These are phyloP conservation scores for Sphagnum magellanicum DNA, from an alignment of 228 moss, liverwort and hornwort genomes.

Conservation along the genomic window DNA sequence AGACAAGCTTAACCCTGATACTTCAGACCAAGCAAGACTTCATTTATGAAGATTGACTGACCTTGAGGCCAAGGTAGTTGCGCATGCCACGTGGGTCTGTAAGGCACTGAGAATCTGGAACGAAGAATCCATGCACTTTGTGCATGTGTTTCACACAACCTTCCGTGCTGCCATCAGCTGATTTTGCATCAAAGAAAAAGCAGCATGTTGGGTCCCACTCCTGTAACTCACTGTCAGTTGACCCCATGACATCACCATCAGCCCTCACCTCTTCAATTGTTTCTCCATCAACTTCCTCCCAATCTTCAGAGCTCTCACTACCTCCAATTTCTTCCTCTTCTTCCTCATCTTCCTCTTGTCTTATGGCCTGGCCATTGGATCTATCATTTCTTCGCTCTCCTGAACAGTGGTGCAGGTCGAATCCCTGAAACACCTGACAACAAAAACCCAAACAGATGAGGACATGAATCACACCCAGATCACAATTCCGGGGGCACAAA, in stretches of 20 bases:
- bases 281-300: constrained; percentile 79
- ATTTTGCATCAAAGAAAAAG: constrained; percentile 64
- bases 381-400: constrained; percentile 6
- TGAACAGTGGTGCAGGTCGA: constrained; percentile 54
- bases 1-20: too few species aligned
- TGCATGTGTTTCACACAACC: constrained; percentile 92
- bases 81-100: constrained; percentile 71
- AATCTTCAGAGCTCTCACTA: constrained; percentile 58
- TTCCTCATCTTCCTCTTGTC: constrained; percentile 23
- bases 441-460: too few species aligned
- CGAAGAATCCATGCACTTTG: constrained; percentile 77
- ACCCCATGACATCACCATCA: constrained; percentile 20
- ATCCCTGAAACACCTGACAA: constrained; percentile 45
- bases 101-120: constrained; percentile 79
- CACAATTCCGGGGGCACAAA: too few species aligned
- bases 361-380: constrained; percentile 8
- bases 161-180: constrained; percentile 38
- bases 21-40: too few species aligned
- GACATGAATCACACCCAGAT: too few species aligned
- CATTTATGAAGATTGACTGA: background rate
- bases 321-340: constrained; percentile 12
- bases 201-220: constrained; percentile 79
- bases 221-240: constrained; percentile 40
- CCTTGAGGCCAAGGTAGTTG: constrained; percentile 76
- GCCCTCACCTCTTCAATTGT: constrained; percentile 18